phyloP scores from a whole-genome alignment of 2,329 filamentous ascomycete species.

The Setomelanomma holmii region DNA sequence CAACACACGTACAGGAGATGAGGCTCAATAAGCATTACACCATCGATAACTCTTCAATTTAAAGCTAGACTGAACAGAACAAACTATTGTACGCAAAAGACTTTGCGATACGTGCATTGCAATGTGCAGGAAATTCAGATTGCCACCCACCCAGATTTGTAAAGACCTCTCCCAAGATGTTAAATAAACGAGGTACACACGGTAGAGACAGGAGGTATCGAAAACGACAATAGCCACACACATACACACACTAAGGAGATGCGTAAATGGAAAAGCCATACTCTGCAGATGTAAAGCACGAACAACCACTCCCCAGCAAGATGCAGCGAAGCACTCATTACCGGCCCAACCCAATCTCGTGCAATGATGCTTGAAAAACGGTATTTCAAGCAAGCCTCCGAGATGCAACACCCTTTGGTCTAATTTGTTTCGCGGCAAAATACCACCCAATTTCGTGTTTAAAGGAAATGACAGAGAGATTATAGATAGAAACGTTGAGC shows the following conservation, averaged over 20 bases:
- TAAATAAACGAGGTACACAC: background rate
- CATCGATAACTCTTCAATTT: slow-evolving; percentile 21
- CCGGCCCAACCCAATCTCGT: slow-evolving; percentile 27
- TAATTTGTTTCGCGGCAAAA: slow-evolving; percentile 30
- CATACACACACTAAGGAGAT: slow-evolving; percentile 9
- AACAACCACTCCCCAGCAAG: slow-evolving; percentile 32
- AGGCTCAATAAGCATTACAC: slow-evolving; percentile 10
- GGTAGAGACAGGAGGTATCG: slow-evolving; percentile 24
- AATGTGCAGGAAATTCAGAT: slow-evolving; percentile 20
- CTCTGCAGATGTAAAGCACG: slow-evolving; percentile 24
- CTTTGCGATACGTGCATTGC: slow-evolving; percentile 7
- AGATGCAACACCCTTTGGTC: slow-evolving; percentile 33
- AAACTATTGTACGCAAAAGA: slow-evolving; percentile 7
- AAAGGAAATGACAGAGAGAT: slow-evolving; percentile 13
- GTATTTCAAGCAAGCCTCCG: slow-evolving; percentile 30
- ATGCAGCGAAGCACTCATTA: slow-evolving; percentile 31
- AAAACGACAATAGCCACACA: slow-evolving; percentile 14
- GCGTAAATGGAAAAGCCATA: slow-evolving; percentile 1
- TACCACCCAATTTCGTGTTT: slow-evolving; percentile 31
- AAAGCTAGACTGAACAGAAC: slow-evolving; percentile 10
- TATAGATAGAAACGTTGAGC: slow-evolving; percentile 24
- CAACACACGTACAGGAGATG: background rate
- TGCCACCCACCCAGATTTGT: slow-evolving; percentile 16
- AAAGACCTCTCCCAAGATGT: slow-evolving; percentile 6
- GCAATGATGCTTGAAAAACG: slow-evolving; percentile 26